phyloP scores from a whole-genome alignment of 2,329 filamentous ascomycete species.

The Aspergillus oerlinghausenensis region DNA sequence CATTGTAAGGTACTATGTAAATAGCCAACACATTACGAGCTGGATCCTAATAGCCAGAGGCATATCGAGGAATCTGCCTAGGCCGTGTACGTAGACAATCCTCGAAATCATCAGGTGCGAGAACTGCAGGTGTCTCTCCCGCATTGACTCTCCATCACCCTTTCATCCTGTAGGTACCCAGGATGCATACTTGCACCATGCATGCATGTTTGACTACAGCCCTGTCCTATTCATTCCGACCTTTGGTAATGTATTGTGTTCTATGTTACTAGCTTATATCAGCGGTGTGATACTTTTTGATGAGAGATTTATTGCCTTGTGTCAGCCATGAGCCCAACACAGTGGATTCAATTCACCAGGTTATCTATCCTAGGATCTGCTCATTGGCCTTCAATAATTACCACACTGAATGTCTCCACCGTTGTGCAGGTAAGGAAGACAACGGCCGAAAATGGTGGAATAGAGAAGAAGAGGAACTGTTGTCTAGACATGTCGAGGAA shows the following conservation, averaged over 20 bases:
- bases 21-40: not conserved
- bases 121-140: not conserved
- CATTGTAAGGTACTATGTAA: not conserved
- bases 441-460: not conserved
- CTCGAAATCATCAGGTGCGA: too few relatives aligned
- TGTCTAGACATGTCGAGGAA: not conserved
- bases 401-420: not conserved
- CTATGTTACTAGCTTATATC: not conserved
- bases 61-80: not conserved
- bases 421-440: not conserved
- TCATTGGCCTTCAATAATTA: not conserved
- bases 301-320: not conserved
- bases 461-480: not conserved
- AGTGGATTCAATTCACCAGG: not conserved
- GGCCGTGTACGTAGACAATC: too few relatives aligned
- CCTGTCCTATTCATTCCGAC: not conserved
- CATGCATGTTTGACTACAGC: not conserved
- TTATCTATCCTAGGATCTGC: not conserved
- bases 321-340: not conserved
- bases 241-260: not conserved
- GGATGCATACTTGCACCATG: not conserved
- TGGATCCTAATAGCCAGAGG: not conserved
- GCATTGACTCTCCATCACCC: too few relatives aligned
- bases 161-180: not conserved
- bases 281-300: not conserved